These are phyloP conservation scores for Trichomonas vaginalis DNA, from an alignment of 208 protist species.

Conservation along the genomic window DNA sequence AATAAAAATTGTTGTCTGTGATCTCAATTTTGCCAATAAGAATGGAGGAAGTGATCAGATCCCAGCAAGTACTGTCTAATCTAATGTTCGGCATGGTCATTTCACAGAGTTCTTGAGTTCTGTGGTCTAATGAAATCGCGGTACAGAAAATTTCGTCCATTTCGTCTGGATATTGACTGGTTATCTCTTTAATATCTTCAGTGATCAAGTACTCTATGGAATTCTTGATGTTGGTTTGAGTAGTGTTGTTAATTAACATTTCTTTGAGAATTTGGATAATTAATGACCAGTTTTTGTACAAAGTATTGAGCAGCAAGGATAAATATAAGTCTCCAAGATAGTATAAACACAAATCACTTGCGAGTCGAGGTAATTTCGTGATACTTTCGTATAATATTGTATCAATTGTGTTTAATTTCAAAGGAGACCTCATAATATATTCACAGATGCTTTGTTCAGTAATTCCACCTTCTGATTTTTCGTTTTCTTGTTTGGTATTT, in stretches of 20 bases:
- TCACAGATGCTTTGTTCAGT: neutral
- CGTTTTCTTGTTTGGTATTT: no score
- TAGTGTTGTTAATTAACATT: neutral
- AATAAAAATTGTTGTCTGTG: neutral
- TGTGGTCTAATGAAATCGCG: neutral
- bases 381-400: neutral
- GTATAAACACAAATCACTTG: neutral
- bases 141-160: neutral
- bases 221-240: neutral
- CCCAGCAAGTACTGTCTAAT: neutral
- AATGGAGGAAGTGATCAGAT: neutral
- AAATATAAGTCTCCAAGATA: neutral
- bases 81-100: neutral
- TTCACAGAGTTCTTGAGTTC: neutral
- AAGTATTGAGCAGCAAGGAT: neutral
- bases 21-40: neutral
- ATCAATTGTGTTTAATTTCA: neutral
- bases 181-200: neutral
- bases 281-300: neutral
- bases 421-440: neutral
- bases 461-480: no score
- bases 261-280: neutral
- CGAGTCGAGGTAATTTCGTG: neutral
- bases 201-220: neutral
- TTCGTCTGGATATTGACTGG: neutral